A percentile compares a stretch with the other conserved stretches of the same genome.
These are phyloP conservation scores for Xylona heveae DNA, from an alignment of 495 filamentous ascomycete species.

Conservation along the genomic window DNA sequence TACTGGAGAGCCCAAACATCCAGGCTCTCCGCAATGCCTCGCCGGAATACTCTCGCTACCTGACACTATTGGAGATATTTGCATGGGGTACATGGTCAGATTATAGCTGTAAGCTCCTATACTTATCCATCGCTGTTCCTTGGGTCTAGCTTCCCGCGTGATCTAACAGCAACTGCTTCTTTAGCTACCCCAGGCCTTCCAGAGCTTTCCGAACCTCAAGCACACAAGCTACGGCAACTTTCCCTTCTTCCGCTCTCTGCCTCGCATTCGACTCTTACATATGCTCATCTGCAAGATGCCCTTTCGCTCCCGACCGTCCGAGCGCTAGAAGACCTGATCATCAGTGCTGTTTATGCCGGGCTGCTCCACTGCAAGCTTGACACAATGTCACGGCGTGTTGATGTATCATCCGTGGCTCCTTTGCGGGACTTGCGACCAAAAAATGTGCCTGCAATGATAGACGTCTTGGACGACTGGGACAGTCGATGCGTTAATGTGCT, in stretches of 20 bases:
- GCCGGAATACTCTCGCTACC: slow-evolving; percentile 30
- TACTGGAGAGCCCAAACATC: slow-evolving; percentile 64
- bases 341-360: slow-evolving; percentile 68
- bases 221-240: slow-evolving; percentile 74
- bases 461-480: slow-evolving; percentile 51
- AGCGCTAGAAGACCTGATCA: slow-evolving; percentile 77
- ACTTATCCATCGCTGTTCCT: slow-evolving; percentile 5
- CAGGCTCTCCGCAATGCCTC: slow-evolving; percentile 39
- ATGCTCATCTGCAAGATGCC: slow-evolving; percentile 37
- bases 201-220: slow-evolving; percentile 45
- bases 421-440: slow-evolving; percentile 66
- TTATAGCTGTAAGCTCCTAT: slow-evolving; percentile 34
- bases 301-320: slow-evolving; percentile 46
- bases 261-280: slow-evolving; percentile 40
- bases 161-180: neutral
- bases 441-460: slow-evolving; percentile 41
- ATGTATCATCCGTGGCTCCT: slow-evolving; percentile 57
- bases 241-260: slow-evolving; percentile 59
- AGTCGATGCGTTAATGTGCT: slow-evolving; percentile 55
- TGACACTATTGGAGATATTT: slow-evolving; percentile 74
- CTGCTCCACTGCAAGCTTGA: slow-evolving; percentile 68
- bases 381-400: slow-evolving; percentile 45
- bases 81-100: slow-evolving; percentile 73
- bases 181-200: slow-evolving; percentile 41
- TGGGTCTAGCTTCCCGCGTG: neutral